Base-by-base conservation (phyloP, 179 eudicot genomes). In the Beta corolliflora region DNA sequence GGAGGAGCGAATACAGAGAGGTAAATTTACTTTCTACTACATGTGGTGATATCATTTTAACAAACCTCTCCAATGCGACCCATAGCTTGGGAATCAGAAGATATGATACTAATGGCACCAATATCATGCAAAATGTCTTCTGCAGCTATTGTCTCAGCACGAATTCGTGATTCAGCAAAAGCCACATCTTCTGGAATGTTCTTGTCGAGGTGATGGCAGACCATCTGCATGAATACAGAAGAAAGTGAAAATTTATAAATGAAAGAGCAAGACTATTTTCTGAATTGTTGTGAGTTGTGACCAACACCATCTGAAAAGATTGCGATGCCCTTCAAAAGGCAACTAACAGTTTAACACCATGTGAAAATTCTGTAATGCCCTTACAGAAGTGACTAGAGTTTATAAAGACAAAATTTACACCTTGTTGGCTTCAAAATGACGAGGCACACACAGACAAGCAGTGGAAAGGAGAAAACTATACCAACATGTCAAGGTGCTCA, bases 401-500 rank as follows among this genome's bases (percentile, higher is more conserved):
- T n/a, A n/a, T n/a, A n/a, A n/a, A n/a, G n/a, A n/a, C n/a, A n/a
- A n/a, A n/a, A n/a, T 48, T 31, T 48, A 8, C 9, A 48, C 9
- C 52, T 8, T 48, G 52, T 48, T 48, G 9, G 52, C 3, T 48
- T 48, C 52, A 55, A 66, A 25, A 44, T 23, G 2, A 41, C 18
- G 69, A 19, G 23, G 60, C 8, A 15, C 50, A 71, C 25, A 53
- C 41, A 52, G 8, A 25, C 45, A 78, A 2, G 36, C 56, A 23
- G 36, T 21, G 9, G 63, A 66, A 41, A 19, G 52, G 44, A 77
- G 55, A 23, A 7, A 59, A 60, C 65, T 88, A 77, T 87, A 95
- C 98, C 94, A 93, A 89, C 98, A 95, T 95, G 89, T 95, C 98
- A 77, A 95, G 93, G 89, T 95, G 98, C 89, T 95, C 98, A 81